phyloP scores from a whole-genome alignment of 2,329 filamentous ascomycete species.

The Akanthomyces lecanii region DNA sequence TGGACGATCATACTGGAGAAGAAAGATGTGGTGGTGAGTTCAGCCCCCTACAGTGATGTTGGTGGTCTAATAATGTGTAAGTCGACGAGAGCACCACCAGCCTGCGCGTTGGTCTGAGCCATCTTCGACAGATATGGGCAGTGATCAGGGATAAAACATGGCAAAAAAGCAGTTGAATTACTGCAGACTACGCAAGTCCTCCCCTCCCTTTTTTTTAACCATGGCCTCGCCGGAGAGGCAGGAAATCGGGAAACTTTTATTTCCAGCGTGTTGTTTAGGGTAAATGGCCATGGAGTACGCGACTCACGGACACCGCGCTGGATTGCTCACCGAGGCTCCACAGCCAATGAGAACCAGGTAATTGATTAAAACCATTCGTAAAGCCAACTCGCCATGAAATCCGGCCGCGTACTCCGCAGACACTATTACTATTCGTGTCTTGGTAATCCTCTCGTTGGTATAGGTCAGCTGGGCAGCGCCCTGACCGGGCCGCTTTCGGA shows the following conservation, averaged over 20 bases:
- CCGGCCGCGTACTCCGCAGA: background rate
- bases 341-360: background rate
- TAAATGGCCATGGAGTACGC: background rate
- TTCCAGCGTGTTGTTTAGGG: background rate
- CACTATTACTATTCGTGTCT: background rate
- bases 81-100: too few species aligned
- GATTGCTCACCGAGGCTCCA: background rate
- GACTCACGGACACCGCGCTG: background rate
- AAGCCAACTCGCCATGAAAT: background rate
- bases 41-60: too few species aligned
- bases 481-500: constrained; percentile 17
- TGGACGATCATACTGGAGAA: too few species aligned
- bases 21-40: too few species aligned
- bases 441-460: constrained; percentile 16
- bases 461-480: constrained; percentile 9
- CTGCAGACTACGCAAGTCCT: too few species aligned
- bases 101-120: too few species aligned
- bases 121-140: too few species aligned
- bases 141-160: too few species aligned
- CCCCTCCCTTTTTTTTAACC: background rate
- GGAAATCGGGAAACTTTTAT: background rate
- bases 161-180: too few species aligned
- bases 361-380: background rate
- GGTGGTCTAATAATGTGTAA: too few species aligned
- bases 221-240: too few species aligned